These are phyloP conservation scores for Cajanus cajan DNA, from an alignment of 306 rosid genomes.

Conservation along the genomic window DNA sequence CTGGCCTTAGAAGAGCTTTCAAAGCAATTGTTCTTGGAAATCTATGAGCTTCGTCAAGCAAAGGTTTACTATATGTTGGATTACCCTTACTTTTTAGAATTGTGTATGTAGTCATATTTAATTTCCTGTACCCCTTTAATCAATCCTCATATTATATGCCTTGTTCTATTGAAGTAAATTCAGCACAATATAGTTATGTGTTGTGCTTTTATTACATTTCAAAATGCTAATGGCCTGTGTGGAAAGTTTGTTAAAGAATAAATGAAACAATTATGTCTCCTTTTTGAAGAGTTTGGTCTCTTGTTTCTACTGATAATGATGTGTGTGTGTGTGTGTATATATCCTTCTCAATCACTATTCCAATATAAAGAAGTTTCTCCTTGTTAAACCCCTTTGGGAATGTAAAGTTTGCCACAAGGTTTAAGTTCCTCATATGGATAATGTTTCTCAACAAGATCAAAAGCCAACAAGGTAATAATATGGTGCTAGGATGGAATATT, in stretches of 20 bases:
- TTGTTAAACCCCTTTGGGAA: too few species aligned
- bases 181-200: neutral
- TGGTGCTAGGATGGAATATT: neutral
- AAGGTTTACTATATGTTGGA: conserved; percentile 57
- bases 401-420: neutral
- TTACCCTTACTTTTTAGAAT: conserved; percentile 12
- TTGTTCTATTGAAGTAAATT: neutral
- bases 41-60: conserved; percentile 95
- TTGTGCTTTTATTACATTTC: neutral
- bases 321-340: too few species aligned
- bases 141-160: neutral
- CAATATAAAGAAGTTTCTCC: too few species aligned
- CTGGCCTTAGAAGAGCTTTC: conserved; percentile 93
- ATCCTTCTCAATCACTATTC: conserved; percentile 14
- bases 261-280: neutral
- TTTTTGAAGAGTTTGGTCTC: conserved; percentile 2
- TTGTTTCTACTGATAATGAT: neutral
- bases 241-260: neutral
- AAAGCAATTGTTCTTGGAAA: conserved; percentile 91
- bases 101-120: neutral
- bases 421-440: neutral
- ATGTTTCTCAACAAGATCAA: conserved; percentile 7
- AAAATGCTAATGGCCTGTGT: neutral
- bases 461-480: neutral
- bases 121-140: neutral